Evolutionary conservation across 768 basidiomycete species (phyloP).

Genomic region (Tylopilus sp.): DNA sequence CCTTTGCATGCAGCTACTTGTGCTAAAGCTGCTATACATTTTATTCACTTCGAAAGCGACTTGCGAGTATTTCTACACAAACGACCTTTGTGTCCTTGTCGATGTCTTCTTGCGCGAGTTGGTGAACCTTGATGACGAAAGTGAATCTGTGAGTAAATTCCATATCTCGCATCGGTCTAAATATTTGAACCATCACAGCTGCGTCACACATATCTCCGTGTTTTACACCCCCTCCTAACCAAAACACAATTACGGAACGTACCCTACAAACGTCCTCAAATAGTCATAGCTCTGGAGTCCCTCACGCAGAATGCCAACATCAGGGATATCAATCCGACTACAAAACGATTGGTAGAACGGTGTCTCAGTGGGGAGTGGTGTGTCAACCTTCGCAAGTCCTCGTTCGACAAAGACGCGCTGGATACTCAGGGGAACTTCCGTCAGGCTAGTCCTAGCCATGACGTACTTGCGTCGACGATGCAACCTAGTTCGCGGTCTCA

Average conservation of each 20-base stretch:
- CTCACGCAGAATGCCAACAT: constrained; percentile 72
- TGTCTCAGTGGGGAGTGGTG: constrained; percentile 89
- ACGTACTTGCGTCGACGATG: constrained; percentile 37
- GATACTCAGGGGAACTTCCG: constrained; percentile 29
- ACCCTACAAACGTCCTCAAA: constrained; percentile 91
- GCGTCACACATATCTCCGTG: constrained; percentile 95
- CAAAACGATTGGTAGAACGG: constrained; percentile 86
- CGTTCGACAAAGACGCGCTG: constrained; percentile 26
- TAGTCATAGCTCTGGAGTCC: constrained; percentile 77
- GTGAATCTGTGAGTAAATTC: constrained; percentile 70
- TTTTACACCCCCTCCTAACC: constrained; percentile 90
- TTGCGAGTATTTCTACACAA: constrained; percentile 96
- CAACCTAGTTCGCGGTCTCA: constrained; percentile 21
- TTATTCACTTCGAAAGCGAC: constrained; percentile 92
- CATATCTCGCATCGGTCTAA: not conserved
- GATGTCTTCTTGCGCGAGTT: constrained; percentile 98
- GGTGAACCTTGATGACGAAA: constrained; percentile 87
- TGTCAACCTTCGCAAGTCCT: constrained; percentile 54
- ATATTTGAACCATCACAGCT: constrained; percentile 43
- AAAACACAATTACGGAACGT: constrained; percentile 84
- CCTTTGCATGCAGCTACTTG: constrained; percentile 89
- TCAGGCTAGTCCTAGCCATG: constrained; percentile 43
- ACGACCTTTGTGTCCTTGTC: constrained; percentile 92
- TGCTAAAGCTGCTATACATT: constrained; percentile 91
- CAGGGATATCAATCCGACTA: constrained; percentile 82